Evolutionary conservation across 2,329 filamentous ascomycete species (phyloP), one percentile per base, ranked within the genome.

Genomic region (Neocucurbitaria cava): DNA sequence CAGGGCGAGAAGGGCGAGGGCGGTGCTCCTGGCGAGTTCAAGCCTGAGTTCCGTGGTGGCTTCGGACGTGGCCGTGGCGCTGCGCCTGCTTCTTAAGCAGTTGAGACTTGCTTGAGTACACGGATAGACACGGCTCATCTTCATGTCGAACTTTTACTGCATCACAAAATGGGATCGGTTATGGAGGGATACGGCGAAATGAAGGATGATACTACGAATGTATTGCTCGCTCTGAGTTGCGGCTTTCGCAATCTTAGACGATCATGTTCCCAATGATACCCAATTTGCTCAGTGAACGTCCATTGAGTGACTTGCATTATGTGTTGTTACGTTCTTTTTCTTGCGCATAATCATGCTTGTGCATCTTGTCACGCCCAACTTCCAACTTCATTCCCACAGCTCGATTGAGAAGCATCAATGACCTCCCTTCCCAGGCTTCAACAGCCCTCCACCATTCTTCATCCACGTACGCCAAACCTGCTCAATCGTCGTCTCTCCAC

Each of bases 401-500:
- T 35, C 31, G 9, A 31, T 15, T 11, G 13, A 35, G 13, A n/a
- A n/a, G 3, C 11, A 11, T 59, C 45, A 79, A 70, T 79, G 77
- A 7, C 75, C 78, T 26, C 78, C 77, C 36, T 77, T 76, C 17
- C 78, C 81, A 33, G 66, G 56, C 48, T 73, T 75, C 58, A 78
- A 76, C 54, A 86, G 68, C 41, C 76, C 77, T 58, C 76, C 77
- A 2, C 81, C 82, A 46, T 82, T 78, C 49, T 79, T 78, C 55
- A 84, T 73, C 84, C 84, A 87, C 38, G 78, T 77, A 53, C 57
- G 69, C 36, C 78, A 80, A 17, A 84, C 76, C 31, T 64, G 65
- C 15, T 73, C 67, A 39, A 84, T 54, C 15, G 61, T 57, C 5
- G 78, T 77, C 9, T 76, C 49, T 3, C 62, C 58, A 33, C 65